Evolutionary conservation across 352 stramenopile species (phyloP).

Genomic region (Pythium aristosporum): DNA sequence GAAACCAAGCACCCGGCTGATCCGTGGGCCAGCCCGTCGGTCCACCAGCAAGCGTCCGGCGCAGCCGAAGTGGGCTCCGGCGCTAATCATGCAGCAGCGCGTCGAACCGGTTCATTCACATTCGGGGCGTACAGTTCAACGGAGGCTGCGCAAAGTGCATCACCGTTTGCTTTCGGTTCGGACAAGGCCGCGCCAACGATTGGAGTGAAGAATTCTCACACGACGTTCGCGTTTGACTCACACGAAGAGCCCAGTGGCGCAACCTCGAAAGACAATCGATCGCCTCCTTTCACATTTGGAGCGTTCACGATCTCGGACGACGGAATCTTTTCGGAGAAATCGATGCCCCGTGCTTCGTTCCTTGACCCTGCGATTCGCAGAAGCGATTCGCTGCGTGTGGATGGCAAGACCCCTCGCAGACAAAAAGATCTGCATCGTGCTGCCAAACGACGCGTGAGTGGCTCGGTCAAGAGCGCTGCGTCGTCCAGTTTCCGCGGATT

Average conservation of each 20-base stretch:
- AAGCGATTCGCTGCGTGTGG: background rate
- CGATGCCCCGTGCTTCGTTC: background rate
- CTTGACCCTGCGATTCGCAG: background rate
- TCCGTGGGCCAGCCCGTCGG: background rate
- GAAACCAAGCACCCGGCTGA: slow-evolving; percentile 5
- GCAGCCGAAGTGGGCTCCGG: background rate
- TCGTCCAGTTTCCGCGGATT: slow-evolving; percentile 5
- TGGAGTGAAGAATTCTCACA: background rate
- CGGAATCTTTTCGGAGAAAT: background rate
- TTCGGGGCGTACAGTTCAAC: slow-evolving; percentile 10
- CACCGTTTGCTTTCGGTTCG: slow-evolving; percentile 8
- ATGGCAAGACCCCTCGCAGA: slow-evolving; percentile 17
- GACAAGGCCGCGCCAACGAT: background rate
- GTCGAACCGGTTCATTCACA: slow-evolving; percentile 5
- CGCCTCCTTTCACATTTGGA: slow-evolving; percentile 13
- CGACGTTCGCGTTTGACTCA: slow-evolving; percentile 15
- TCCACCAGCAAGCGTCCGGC: background rate
- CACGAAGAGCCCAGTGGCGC: background rate
- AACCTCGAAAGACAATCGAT: background rate
- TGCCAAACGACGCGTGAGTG: slow-evolving; percentile 25
- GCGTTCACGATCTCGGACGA: background rate
- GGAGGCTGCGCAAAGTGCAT: background rate
- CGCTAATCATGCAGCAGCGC: background rate
- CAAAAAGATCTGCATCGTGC: slow-evolving; percentile 33
- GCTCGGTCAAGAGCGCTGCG: background rate